Conservation (phyloP, 2,329 filamentous ascomycete species). For the Colletotrichum graminicola region DNA sequence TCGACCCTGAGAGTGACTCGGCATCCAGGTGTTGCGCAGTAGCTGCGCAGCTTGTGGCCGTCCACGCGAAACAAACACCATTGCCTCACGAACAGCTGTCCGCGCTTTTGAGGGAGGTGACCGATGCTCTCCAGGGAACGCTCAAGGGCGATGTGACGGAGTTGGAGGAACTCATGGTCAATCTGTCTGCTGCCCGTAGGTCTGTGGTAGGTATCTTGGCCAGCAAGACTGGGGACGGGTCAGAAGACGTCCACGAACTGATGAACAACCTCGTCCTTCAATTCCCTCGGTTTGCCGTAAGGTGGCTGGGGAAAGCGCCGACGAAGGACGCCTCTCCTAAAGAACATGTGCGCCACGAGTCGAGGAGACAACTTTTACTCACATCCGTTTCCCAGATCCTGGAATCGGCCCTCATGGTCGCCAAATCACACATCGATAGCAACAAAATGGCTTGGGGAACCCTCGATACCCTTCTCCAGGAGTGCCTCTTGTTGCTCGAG, state of each 20-base stretch:
- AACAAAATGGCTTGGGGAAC: conserved; percentile 64
- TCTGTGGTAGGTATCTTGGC: conserved; percentile 63
- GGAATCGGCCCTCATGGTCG: conserved; percentile 70
- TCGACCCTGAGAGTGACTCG: conserved; percentile 58
- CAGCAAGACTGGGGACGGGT: conserved; percentile 8
- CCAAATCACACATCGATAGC: conserved; percentile 65
- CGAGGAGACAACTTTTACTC: conserved; percentile 65
- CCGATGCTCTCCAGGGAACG: conserved; percentile 68
- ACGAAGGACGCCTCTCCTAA: conserved; percentile 65
- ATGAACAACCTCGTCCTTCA: conserved; percentile 69
- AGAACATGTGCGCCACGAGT: conserved; percentile 71
- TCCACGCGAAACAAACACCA: conserved; percentile 62
- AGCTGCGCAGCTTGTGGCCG: conserved; percentile 66
- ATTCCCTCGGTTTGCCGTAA: conserved; percentile 69
- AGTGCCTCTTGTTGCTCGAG: conserved; percentile 67
- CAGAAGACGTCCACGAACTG: conserved; percentile 49
- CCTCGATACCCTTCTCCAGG: conserved; percentile 68
- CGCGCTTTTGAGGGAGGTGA: conserved; percentile 60
- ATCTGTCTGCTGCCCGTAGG: conserved; percentile 67
- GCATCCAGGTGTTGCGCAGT: conserved; percentile 64
- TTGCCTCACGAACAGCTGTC: conserved; percentile 54
- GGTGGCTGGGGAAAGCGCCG: conserved; percentile 72
- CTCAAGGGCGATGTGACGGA: conserved; percentile 70
- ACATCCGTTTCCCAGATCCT: conserved; percentile 68
- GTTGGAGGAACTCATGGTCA: conserved; percentile 71